Conservation (phyloP, 2,329 filamentous ascomycete species). For the Penicillium oxalicum region DNA sequence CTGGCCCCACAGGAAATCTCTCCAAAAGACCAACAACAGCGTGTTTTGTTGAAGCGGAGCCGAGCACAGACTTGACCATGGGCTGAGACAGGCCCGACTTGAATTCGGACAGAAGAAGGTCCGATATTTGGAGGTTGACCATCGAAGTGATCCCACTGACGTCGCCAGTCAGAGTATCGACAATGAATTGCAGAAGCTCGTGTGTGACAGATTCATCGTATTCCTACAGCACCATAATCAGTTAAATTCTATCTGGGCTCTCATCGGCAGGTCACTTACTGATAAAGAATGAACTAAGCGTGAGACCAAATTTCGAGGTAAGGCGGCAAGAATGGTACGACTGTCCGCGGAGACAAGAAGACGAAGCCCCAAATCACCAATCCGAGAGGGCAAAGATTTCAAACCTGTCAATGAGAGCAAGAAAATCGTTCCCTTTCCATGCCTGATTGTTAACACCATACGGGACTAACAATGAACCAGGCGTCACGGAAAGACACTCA, state of each 20-base stretch:
- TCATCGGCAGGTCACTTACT: slow-evolving; percentile 26
- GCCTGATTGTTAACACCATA: background rate
- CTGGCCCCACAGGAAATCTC: slow-evolving; percentile 17
- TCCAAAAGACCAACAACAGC: slow-evolving; percentile 14
- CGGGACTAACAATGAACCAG: background rate
- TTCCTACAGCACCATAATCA: slow-evolving; percentile 7
- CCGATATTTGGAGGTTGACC: slow-evolving; percentile 18
- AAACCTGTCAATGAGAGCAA: slow-evolving; percentile 24
- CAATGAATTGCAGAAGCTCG: slow-evolving; percentile 19
- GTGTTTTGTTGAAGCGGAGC: slow-evolving; percentile 11
- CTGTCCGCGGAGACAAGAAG: slow-evolving; percentile 23
- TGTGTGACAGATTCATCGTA: slow-evolving; percentile 19
- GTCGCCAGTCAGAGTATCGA: slow-evolving; percentile 17
- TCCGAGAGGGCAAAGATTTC: slow-evolving; percentile 21
- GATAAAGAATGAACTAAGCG: slow-evolving; percentile 33
- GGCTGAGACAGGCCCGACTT: slow-evolving; percentile 10
- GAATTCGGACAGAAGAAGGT: slow-evolving; percentile 21
- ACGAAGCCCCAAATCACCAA: slow-evolving; percentile 21
- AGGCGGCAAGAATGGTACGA: slow-evolving; percentile 12
- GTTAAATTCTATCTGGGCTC: background rate
- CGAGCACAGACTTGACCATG: slow-evolving; percentile 8
- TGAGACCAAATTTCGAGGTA: slow-evolving; percentile 21
- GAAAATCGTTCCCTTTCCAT: slow-evolving; percentile 27
- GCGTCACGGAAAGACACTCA: slow-evolving; percentile 12
- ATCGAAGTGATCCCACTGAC: slow-evolving; percentile 5